Conservation (phyloP, 768 basidiomycete genomes). For the Boletus insuetus region DNA sequence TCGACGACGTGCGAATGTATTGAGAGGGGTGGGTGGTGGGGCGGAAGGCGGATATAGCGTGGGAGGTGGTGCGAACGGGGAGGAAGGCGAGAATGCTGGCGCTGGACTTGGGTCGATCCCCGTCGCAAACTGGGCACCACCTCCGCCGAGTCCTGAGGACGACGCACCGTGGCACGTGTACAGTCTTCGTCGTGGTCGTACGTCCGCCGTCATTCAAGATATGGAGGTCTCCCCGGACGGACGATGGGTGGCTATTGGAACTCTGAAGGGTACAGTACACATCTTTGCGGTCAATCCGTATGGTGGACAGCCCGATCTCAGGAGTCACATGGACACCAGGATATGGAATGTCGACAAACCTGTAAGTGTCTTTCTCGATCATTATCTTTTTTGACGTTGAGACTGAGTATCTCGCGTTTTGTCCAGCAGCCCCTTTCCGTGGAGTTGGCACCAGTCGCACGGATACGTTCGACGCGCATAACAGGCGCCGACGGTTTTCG, state of each 20-base stretch:
- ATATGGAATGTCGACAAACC: conserved; percentile 53
- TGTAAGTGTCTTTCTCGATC: conserved; percentile 30
- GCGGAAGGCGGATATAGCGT: background rate
- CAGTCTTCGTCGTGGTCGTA: conserved; percentile 66
- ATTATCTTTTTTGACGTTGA: background rate
- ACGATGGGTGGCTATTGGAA: conserved; percentile 69
- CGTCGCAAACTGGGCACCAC: background rate
- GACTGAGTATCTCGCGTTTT: background rate
- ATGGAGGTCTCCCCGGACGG: conserved; percentile 48
- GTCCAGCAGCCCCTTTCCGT: conserved; percentile 50
- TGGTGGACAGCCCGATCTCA: conserved; percentile 63
- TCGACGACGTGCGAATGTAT: conserved; percentile 21
- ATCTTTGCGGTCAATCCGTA: conserved; percentile 76
- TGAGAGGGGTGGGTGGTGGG: conserved; percentile 5
- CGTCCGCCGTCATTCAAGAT: conserved; percentile 59
- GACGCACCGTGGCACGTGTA: conserved; percentile 56
- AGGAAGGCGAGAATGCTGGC: background rate
- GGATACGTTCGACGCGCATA: conserved; percentile 42
- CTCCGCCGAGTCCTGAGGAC: conserved; percentile 5
- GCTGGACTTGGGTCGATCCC: background rate
- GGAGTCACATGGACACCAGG: conserved; percentile 56
- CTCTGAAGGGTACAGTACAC: conserved; percentile 62
- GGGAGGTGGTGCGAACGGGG: background rate
- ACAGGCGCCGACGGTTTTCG: conserved; percentile 26
- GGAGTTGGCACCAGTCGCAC: conserved; percentile 53